Percentiles rank a stretch among this genome's conserved stretches.
phyloP scores from a whole-genome alignment of 805 yeast genomes.

The Yamadazyma laniorum region DNA sequence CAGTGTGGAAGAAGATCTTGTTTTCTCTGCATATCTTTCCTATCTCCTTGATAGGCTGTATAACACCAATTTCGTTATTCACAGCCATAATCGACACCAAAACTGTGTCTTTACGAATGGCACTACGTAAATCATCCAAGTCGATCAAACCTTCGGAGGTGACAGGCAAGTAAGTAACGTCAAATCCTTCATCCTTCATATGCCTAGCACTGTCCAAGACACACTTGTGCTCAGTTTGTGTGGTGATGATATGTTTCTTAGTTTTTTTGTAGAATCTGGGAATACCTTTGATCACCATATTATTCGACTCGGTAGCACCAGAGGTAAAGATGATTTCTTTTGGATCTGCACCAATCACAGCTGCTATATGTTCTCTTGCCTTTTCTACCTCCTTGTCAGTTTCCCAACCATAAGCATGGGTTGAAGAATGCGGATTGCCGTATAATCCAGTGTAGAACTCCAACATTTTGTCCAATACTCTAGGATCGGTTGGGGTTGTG shows the following conservation, averaged over 20 bases:
- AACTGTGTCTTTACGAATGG: slow-evolving; percentile 88
- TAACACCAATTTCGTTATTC: slow-evolving; percentile 96
- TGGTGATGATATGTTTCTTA: slow-evolving; percentile 90
- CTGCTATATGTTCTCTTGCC: slow-evolving; percentile 82
- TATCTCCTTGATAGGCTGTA: slow-evolving; percentile 93
- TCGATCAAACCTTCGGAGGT: slow-evolving; percentile 73
- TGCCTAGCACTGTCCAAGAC: slow-evolving; percentile 95
- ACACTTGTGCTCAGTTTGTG: slow-evolving; percentile 98
- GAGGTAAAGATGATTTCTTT: slow-evolving; percentile 95
- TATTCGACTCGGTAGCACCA: slow-evolving; percentile 97
- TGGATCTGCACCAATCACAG: slow-evolving; percentile 86
- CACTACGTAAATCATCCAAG: slow-evolving; percentile 71
- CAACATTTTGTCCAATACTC: slow-evolving; percentile 88
- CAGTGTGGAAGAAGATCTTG: slow-evolving; percentile 95
- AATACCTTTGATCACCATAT: slow-evolving; percentile 93
- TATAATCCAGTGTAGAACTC: slow-evolving; percentile 86
- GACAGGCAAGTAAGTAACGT: slow-evolving; percentile 90
- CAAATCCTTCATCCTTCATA: slow-evolving; percentile 95
- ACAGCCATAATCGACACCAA: slow-evolving; percentile 95
- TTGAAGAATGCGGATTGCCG: slow-evolving; percentile 97
- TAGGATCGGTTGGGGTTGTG: slow-evolving; percentile 96
- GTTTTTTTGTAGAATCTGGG: slow-evolving; percentile 88
- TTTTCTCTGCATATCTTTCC: slow-evolving; percentile 81
- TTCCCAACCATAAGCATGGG: slow-evolving; percentile 99
- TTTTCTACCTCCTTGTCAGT: slow-evolving; percentile 87